Conservation (phyloP, 345 rosid genomes). For the Citrus australasica region DNA sequence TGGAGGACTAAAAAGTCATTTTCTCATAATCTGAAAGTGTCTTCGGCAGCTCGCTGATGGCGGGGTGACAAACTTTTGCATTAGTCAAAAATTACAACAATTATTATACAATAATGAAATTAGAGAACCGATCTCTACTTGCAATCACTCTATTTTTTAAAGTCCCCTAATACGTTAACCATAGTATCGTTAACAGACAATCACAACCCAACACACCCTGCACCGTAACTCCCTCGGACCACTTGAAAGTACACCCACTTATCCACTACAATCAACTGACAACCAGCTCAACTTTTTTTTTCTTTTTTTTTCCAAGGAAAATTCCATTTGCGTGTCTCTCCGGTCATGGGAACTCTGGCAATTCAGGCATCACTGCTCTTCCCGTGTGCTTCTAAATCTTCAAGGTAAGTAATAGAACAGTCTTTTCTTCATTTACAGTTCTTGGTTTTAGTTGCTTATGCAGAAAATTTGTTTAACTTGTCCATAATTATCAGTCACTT, state of each 20-base stretch:
- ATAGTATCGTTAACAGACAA: background rate
- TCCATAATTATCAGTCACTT: background rate
- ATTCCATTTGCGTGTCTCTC: background rate
- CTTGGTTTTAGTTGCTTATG: background rate
- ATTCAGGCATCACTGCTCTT: constrained; percentile 5
- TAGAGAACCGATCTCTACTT: no score
- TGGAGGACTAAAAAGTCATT: no score
- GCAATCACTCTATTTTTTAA: no score
- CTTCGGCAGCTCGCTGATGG: no score
- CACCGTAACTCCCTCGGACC: background rate
- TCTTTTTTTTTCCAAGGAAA: background rate
- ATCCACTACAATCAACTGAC: background rate
- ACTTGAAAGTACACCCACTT: background rate
- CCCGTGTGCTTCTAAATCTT: background rate
- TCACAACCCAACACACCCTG: background rate
- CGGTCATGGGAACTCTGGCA: constrained; percentile 17
- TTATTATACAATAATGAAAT: no score
- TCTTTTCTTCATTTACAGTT: background rate
- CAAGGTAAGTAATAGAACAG: constrained; percentile 10
- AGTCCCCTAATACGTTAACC: no score
- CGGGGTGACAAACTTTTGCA: no score
- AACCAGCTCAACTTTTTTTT: background rate
- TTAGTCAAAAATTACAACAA: no score
- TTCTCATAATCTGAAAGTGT: no score
- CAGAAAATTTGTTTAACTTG: background rate